These are phyloP conservation scores for Colletotrichum tofieldiae DNA, from an alignment of 2,329 filamentous ascomycete species.

Conservation along the genomic window DNA sequence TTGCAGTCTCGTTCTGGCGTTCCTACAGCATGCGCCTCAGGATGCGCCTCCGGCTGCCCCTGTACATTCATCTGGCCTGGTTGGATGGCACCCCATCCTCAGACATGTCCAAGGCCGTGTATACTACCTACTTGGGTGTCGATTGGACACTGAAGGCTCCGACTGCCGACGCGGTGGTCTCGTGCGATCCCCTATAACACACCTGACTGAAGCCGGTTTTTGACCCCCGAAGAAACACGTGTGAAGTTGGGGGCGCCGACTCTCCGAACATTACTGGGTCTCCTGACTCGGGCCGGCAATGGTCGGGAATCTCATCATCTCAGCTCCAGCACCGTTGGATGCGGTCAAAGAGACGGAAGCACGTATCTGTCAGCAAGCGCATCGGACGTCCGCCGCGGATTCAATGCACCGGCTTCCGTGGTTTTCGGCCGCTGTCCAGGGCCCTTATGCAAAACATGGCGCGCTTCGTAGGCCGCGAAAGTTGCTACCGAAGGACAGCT, in stretches of 20 bases:
- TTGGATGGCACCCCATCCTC: background rate
- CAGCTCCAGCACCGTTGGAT: conserved; percentile 7
- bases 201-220: background rate
- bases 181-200: background rate
- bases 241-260: conserved; percentile 19
- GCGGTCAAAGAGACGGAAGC: conserved; percentile 8
- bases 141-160: background rate
- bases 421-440: background rate
- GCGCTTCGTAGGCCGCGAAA: background rate
- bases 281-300: conserved; percentile 36
- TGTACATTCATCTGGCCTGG: background rate
- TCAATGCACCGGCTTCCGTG: background rate
- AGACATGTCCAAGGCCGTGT: background rate
- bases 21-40: background rate
- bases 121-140: background rate
- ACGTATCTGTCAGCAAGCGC: conserved; percentile 1
- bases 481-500: background rate
- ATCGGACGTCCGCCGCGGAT: background rate
- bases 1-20: background rate
- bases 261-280: conserved; percentile 6
- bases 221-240: background rate
- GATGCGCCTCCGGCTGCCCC: background rate
- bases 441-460: background rate
- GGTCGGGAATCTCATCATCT: conserved; percentile 20
- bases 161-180: background rate